A percentile compares a stretch with the other conserved stretches of the same genome.
Conservation (phyloP, 768 basidiomycete species). For the Inosperma sp. region DNA sequence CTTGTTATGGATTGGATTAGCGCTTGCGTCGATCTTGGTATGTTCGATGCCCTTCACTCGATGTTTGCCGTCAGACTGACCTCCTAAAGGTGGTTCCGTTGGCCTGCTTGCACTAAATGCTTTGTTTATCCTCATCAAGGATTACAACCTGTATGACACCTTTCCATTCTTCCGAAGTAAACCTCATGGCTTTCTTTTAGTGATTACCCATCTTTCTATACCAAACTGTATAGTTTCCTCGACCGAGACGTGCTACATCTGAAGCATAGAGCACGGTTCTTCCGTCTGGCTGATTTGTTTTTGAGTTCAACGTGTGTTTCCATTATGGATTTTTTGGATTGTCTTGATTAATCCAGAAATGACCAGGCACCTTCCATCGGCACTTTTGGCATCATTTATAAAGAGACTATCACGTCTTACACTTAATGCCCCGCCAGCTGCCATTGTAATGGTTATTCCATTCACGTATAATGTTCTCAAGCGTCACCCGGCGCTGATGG, state of each 20-base stretch:
- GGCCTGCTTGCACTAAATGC: constrained; percentile 90
- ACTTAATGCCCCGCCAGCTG: constrained; percentile 82
- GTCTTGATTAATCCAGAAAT: background rate
- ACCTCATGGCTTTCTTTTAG: constrained; percentile 40
- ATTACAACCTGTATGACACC: constrained; percentile 77
- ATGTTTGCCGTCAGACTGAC: background rate
- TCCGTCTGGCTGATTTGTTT: constrained; percentile 88
- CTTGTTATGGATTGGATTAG: constrained; percentile 92
- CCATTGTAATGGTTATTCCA: constrained; percentile 85
- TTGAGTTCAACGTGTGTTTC: constrained; percentile 81
- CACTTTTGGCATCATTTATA: constrained; percentile 91
- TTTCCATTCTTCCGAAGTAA: background rate
- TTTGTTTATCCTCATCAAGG: constrained; percentile 83
- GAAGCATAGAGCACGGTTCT: constrained; percentile 92
- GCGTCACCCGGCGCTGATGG: constrained; percentile 86
- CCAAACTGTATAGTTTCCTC: constrained; percentile 83
- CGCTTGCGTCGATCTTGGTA: constrained; percentile 77
- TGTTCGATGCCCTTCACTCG: constrained; percentile 19
- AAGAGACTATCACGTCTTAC: constrained; percentile 86
- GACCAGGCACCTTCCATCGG: constrained; percentile 73
- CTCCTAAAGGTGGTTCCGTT: constrained; percentile 62
- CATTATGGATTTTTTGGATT: background rate
- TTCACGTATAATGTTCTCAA: constrained; percentile 95
- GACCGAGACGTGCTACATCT: constrained; percentile 85
- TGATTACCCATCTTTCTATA: constrained; percentile 95